Evolutionary conservation across 2,329 filamentous ascomycete genomes (phyloP).

Genomic region (Chaetothyriales sp.): DNA sequence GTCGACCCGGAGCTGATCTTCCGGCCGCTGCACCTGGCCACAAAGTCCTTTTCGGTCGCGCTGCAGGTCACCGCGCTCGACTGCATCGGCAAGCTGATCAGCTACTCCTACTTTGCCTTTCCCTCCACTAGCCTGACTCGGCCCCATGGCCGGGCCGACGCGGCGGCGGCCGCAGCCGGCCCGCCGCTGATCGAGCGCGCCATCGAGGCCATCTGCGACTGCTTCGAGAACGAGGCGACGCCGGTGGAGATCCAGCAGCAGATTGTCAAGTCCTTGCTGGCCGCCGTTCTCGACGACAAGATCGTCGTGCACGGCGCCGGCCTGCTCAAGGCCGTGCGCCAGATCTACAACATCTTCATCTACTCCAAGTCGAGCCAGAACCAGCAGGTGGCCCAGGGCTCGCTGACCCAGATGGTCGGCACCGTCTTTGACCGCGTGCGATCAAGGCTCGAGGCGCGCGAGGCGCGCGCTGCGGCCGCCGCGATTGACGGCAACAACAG

Average conservation of each 20-base stretch:
- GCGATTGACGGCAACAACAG: slow-evolving; percentile 21
- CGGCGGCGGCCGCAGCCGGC: slow-evolving; percentile 16
- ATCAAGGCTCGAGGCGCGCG: slow-evolving; percentile 71
- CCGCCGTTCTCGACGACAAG: slow-evolving; percentile 94
- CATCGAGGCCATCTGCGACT: slow-evolving; percentile 98
- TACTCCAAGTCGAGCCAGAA: slow-evolving; percentile 87
- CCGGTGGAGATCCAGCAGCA: slow-evolving; percentile 86
- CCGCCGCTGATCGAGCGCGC: slow-evolving; percentile 86
- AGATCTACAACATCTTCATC: slow-evolving; percentile 98
- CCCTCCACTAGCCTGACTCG: slow-evolving; percentile 38
- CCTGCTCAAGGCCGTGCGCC: slow-evolving; percentile 85
- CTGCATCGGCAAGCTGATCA: slow-evolving; percentile 97
- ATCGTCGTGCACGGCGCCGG: slow-evolving; percentile 96
- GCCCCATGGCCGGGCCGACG: slow-evolving; percentile 28
- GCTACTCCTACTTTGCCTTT: slow-evolving; percentile 92
- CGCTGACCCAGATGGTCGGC: slow-evolving; percentile 94
- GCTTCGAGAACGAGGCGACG: slow-evolving; percentile 93
- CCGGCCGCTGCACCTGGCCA: slow-evolving; percentile 76
- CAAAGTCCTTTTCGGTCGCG: slow-evolving; percentile 69
- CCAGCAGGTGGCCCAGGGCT: slow-evolving; percentile 93
- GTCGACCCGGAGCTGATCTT: slow-evolving; percentile 90
- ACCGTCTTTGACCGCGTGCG: slow-evolving; percentile 96
- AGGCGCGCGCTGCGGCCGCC: slow-evolving; percentile 43
- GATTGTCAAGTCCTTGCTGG: slow-evolving; percentile 91
- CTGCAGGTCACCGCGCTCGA: slow-evolving; percentile 84